Percentiles rank a stretch among this genome's conserved stretches.
These are phyloP conservation scores for Endocarpon pusillum DNA, from an alignment of 495 filamentous ascomycete species.

Conservation along the genomic window DNA sequence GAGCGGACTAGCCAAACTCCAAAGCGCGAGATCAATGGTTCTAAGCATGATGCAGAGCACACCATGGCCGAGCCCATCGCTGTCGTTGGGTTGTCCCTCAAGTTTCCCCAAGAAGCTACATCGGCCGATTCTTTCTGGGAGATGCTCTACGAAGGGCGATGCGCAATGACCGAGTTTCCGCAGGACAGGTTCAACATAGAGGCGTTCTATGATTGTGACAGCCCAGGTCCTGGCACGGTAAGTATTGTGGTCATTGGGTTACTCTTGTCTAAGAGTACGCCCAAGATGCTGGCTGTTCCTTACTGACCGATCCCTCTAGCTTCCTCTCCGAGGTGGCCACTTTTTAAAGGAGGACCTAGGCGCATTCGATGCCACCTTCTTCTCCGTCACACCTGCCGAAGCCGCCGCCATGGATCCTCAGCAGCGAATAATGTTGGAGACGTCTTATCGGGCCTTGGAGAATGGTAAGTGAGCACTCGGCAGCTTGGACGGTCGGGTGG, in stretches of 20 bases:
- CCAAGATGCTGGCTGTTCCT: neutral
- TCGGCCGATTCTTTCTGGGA: conserved; percentile 36
- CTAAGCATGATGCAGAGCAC: no score
- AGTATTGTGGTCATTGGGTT: no score
- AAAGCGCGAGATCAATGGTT: no score
- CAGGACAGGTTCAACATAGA: conserved; percentile 29
- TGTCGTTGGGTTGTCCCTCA: conserved; percentile 38
- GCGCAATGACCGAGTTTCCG: conserved; percentile 31
- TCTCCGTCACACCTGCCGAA: conserved; percentile 33
- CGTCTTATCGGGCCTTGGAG: conserved; percentile 39
- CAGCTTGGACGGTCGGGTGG: no score
- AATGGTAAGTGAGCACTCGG: conserved; percentile 9
- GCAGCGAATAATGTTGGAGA: conserved; percentile 36
- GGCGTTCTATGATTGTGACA: conserved; percentile 32
- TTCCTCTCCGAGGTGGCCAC: conserved; percentile 7
- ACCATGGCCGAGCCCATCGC: conserved; percentile 38
- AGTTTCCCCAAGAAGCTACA: conserved; percentile 34
- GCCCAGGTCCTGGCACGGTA: neutral
- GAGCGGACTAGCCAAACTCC: no score
- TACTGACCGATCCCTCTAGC: neutral
- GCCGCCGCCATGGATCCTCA: conserved; percentile 41
- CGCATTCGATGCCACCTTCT: conserved; percentile 27
- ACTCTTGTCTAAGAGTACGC: neutral
- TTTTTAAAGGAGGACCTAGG: conserved; percentile 21
- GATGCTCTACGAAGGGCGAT: conserved; percentile 30